Conservation (phyloP, 306 rosid genomes). For the Lagenaria siceraria region DNA sequence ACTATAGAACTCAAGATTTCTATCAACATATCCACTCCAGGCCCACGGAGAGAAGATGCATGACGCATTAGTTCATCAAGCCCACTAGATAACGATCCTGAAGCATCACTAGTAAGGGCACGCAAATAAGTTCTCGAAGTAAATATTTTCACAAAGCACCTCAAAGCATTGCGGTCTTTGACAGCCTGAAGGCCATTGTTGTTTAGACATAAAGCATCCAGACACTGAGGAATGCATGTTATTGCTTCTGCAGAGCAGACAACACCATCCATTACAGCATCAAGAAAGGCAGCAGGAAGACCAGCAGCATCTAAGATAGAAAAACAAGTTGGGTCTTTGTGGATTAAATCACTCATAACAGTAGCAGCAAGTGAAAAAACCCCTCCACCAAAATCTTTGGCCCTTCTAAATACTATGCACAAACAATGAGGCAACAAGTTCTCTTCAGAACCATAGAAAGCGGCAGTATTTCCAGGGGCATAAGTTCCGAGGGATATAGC, state of each 20-base stretch:
- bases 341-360: constrained; percentile 93
- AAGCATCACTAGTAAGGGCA: constrained; percentile 72
- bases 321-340: constrained; percentile 95
- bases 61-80: constrained; percentile 97
- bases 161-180: constrained; percentile 69
- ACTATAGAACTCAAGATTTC: constrained; percentile 61
- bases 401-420: constrained; percentile 69
- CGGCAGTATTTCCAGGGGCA: constrained; percentile 86
- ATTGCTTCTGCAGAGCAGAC: constrained; percentile 89
- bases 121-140: constrained; percentile 76
- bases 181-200: constrained; percentile 83
- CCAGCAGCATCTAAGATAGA: constrained; percentile 81
- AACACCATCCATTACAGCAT: constrained; percentile 89
- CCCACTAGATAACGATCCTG: constrained; percentile 78
- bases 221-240: constrained; percentile 90
- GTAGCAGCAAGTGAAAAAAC: constrained; percentile 94
- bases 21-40: constrained; percentile 90
- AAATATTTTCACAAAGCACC: constrained; percentile 89
- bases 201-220: constrained; percentile 87
- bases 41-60: constrained; percentile 76
- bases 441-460: constrained; percentile 84
- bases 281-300: constrained; percentile 86
- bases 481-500: constrained; percentile 91
- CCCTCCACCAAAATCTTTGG: constrained; percentile 93
- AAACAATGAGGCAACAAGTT: constrained; percentile 71